These are phyloP conservation scores for Coffea humblotiana DNA, from an alignment of 305 asterid genomes.

Conservation along the genomic window DNA sequence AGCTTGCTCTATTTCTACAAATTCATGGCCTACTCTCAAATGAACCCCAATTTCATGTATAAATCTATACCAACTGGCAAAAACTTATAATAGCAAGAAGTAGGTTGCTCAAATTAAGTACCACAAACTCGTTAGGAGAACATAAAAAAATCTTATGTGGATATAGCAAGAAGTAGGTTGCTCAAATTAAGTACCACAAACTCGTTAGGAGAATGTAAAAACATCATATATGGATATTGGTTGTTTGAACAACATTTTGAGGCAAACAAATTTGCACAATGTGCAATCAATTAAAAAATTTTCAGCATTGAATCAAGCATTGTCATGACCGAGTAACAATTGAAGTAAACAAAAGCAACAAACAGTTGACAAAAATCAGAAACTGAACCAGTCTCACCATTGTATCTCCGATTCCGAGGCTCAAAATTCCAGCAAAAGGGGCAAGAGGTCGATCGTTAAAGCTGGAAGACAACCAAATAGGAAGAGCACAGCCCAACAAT, in stretches of 20 bases:
- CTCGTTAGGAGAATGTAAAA: background rate
- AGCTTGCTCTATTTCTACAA: background rate
- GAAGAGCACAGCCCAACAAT: conserved; percentile 94
- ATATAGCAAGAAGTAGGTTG: background rate
- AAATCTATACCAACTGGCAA: background rate
- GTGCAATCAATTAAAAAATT: background rate
- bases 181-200: background rate
- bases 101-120: background rate
- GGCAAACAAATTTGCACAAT: background rate
- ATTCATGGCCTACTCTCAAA: too few relatives aligned
- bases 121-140: background rate
- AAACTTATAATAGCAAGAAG: background rate
- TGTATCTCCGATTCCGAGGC: conserved; percentile 98
- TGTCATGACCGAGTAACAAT: background rate
- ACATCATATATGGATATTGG: background rate
- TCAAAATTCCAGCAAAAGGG: conserved; percentile 96
- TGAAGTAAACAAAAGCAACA: conserved; percentile 6
- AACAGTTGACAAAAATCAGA: background rate
- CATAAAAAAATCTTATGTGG: background rate
- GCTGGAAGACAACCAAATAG: conserved; percentile 90
- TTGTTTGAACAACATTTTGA: background rate
- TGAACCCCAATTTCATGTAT: background rate
- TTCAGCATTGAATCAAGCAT: background rate
- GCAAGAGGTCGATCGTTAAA: conserved; percentile 88
- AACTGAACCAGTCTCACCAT: conserved; percentile 52